These are phyloP conservation scores for Malus asiatica DNA, from an alignment of 306 rosid species.

Conservation along the genomic window DNA sequence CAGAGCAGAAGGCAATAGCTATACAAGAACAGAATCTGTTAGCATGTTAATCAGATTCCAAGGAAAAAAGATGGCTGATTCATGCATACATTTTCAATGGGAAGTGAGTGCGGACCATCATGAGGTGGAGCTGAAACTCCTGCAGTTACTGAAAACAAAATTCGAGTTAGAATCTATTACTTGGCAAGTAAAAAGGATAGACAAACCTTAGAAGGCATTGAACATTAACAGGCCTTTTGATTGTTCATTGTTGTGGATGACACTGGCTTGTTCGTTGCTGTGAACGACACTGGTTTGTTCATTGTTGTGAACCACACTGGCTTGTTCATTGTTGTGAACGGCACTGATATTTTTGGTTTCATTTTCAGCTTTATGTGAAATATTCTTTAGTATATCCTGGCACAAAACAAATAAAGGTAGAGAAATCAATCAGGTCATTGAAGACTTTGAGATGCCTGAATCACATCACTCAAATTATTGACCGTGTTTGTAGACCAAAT, in stretches of 20 bases:
- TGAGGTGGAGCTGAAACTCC: constrained; percentile 39
- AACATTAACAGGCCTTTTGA: constrained; percentile 31
- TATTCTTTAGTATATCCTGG: constrained; percentile 53
- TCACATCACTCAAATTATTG: background rate
- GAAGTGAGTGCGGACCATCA: constrained; percentile 30
- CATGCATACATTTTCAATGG: constrained; percentile 44
- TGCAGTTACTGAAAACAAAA: constrained; percentile 27
- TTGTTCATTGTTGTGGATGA: constrained; percentile 19
- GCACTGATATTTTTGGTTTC: constrained; percentile 17
- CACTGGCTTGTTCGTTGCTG: constrained; percentile 16
- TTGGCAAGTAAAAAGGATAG: constrained; percentile 2
- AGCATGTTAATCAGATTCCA: constrained; percentile 11
- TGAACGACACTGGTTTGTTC: constrained; percentile 12
- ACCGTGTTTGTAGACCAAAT: background rate
- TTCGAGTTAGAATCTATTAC: background rate
- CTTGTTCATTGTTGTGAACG: constrained; percentile 17
- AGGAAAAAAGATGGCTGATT: constrained; percentile 14
- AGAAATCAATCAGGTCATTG: constrained; percentile 11
- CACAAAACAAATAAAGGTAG: constrained; percentile 24
- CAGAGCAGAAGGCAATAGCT: constrained; percentile 8
- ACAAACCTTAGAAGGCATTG: constrained; percentile 6
- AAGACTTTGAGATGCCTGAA: constrained; percentile 7
- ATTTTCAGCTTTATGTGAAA: constrained; percentile 36
- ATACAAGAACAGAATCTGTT: background rate
- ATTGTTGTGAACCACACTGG: constrained; percentile 14